These are phyloP conservation scores for Odontarrhena argentea DNA, from an alignment of 345 rosid genomes.

Conservation along the genomic window DNA sequence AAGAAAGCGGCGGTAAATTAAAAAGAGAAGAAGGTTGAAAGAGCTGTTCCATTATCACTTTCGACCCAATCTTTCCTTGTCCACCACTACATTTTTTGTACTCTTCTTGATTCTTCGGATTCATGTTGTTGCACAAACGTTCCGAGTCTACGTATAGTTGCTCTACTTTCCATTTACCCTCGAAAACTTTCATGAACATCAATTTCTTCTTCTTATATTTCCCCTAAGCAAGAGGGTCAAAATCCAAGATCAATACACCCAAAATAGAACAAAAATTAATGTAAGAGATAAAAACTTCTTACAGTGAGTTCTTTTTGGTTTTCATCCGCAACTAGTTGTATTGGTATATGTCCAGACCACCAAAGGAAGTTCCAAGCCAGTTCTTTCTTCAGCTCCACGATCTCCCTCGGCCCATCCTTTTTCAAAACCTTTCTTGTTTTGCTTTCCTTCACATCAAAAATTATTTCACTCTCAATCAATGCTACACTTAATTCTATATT, in stretches of 20 bases:
- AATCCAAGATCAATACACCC: neutral
- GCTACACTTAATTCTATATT: neutral
- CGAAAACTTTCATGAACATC: slow-evolving; percentile 71
- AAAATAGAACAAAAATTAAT: neutral
- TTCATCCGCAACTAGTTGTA: slow-evolving; percentile 72
- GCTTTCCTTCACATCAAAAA: slow-evolving; percentile 49
- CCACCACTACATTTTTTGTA: slow-evolving; percentile 61
- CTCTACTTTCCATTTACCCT: slow-evolving; percentile 77
- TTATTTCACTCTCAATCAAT: neutral
- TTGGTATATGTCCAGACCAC: slow-evolving; percentile 68
- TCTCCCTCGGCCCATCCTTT: slow-evolving; percentile 73
- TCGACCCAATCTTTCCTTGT: slow-evolving; percentile 75
- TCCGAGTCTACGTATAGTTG: slow-evolving; percentile 62
- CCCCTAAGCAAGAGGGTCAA: slow-evolving; percentile 48
- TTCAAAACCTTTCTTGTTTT: slow-evolving; percentile 59
- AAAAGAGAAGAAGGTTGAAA: slow-evolving; percentile 64
- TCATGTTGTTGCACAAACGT: slow-evolving; percentile 55
- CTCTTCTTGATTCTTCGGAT: slow-evolving; percentile 60
- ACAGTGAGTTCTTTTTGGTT: slow-evolving; percentile 64
- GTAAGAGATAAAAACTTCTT: slow-evolving; percentile 25
- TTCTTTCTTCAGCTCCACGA: slow-evolving; percentile 68
- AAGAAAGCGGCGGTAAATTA: slow-evolving; percentile 83
- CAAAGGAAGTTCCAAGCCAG: slow-evolving; percentile 74
- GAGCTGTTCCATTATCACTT: slow-evolving; percentile 67
- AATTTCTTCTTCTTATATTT: slow-evolving; percentile 68